These are phyloP conservation scores for Umbilicus rupestris DNA, from an alignment of 164 flowering plant genomes.

Conservation along the genomic window DNA sequence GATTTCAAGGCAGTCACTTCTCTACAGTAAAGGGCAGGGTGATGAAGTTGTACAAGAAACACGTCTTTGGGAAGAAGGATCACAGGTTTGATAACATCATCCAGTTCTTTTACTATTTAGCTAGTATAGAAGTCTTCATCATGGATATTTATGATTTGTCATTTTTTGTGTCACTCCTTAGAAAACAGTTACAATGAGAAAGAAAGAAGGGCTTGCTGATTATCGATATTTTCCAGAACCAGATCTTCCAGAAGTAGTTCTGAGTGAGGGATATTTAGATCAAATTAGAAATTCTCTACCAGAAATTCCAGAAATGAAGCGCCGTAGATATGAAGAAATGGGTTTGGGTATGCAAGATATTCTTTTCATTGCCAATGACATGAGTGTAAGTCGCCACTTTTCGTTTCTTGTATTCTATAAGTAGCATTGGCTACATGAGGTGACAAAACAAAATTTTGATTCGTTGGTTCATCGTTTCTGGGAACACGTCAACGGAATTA, in stretches of 20 bases:
- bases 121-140: not conserved
- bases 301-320: constrained; percentile 74
- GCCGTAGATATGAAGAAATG: constrained; percentile 75
- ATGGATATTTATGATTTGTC: not conserved
- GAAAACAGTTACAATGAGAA: constrained; percentile 91
- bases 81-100: constrained; percentile 49
- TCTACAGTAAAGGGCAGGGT: constrained; percentile 53
- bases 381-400: constrained; percentile 36
- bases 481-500: not conserved
- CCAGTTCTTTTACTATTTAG: not conserved
- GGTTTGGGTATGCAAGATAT: constrained; percentile 93
- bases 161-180: constrained; percentile 11
- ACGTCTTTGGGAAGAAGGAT: constrained; percentile 89
- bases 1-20: constrained; percentile 64
- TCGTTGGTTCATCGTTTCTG: too few relatives aligned
- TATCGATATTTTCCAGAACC: constrained; percentile 97
- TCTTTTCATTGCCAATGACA: constrained; percentile 79
- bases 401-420: not conserved
- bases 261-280: constrained; percentile 48
- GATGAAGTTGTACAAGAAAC: constrained; percentile 85
- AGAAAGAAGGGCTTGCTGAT: constrained; percentile 92
- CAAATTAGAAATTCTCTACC: constrained; percentile 50
- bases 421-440: not conserved
- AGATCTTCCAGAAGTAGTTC: constrained; percentile 75
- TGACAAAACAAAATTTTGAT: not conserved